Evolutionary conservation across 805 yeast genomes (phyloP).

Genomic region (Candida parachauliodes): DNA sequence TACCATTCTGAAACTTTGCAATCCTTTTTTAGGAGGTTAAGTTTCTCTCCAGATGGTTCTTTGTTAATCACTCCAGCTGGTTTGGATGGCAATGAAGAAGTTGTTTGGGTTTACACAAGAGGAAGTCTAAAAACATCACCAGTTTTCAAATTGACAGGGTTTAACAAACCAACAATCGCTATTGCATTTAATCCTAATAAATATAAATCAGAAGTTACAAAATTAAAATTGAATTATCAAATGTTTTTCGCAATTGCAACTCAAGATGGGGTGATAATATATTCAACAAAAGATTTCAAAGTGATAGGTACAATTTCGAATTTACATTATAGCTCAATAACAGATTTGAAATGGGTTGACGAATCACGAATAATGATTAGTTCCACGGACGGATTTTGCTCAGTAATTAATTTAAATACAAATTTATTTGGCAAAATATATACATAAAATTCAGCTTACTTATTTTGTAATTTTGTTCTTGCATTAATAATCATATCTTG

Average conservation of each 20-base stretch:
- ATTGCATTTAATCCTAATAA: slow-evolving; percentile 70
- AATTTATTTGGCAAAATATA: slow-evolving; percentile 51
- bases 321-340: slow-evolving; percentile 82
- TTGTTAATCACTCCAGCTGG: slow-evolving; percentile 75
- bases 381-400: slow-evolving; percentile 92
- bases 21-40: slow-evolving; percentile 82
- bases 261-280: slow-evolving; percentile 75
- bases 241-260: slow-evolving; percentile 93
- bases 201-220: slow-evolving; percentile 36
- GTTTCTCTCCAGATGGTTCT: slow-evolving; percentile 88
- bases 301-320: slow-evolving; percentile 77
- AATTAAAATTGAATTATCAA: slow-evolving; percentile 65
- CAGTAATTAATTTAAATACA: slow-evolving; percentile 53
- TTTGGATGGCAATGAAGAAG: slow-evolving; percentile 41
- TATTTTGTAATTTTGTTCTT: slow-evolving; percentile 42
- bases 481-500: slow-evolving; percentile 42
- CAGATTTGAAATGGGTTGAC: slow-evolving; percentile 84
- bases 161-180: slow-evolving; percentile 81
- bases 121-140: slow-evolving; percentile 67
- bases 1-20: slow-evolving; percentile 86
- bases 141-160: slow-evolving; percentile 71
- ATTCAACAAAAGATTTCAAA: slow-evolving; percentile 66
- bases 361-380: slow-evolving; percentile 70
- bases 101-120: slow-evolving; percentile 78
- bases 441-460: background rate